A percentile compares a stretch with the other conserved stretches of the same genome.
phyloP scores from a whole-genome alignment of 495 filamentous ascomycete species.

The Aspergillus funiculosus region DNA sequence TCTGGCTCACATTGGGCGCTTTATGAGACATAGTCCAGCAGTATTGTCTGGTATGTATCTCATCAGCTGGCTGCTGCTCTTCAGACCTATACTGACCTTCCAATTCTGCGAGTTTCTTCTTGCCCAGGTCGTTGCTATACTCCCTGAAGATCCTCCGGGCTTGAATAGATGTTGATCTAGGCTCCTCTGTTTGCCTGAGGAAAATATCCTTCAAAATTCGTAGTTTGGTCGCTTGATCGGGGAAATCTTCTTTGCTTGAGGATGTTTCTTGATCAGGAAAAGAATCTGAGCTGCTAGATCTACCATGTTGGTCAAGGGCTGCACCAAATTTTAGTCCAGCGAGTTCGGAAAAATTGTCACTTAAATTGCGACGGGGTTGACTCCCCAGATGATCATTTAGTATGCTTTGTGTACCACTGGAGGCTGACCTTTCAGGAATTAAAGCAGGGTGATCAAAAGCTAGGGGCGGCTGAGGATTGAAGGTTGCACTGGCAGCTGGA shows the following conservation, averaged over 20 bases:
- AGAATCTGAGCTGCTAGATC: background rate
- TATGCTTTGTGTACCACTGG: background rate
- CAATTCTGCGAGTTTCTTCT: conserved; percentile 6
- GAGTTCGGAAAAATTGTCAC: background rate
- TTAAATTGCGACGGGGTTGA: background rate
- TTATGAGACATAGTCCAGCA: conserved; percentile 26
- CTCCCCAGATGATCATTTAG: background rate
- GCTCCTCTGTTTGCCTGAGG: background rate
- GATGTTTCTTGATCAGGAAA: background rate
- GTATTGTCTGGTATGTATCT: conserved; percentile 15
- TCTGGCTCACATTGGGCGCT: conserved; percentile 7
- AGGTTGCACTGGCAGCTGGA: background rate
- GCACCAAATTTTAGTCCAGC: conserved; percentile 2
- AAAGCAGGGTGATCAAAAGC: conserved; percentile 17
- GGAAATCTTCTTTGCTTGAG: background rate
- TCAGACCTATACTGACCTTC: conserved; percentile 9
- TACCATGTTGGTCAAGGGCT: background rate
- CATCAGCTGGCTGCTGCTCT: conserved; percentile 6
- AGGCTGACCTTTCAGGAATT: conserved; percentile 4
- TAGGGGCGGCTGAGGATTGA: conserved; percentile 3
- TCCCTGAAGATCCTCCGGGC: background rate
- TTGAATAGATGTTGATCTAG: background rate
- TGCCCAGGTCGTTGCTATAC: background rate
- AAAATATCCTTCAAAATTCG: background rate
- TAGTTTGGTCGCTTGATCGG: background rate